phyloP scores from a whole-genome alignment of 2,329 filamentous ascomycete genomes.

The Simplicillium aogashimaense region DNA sequence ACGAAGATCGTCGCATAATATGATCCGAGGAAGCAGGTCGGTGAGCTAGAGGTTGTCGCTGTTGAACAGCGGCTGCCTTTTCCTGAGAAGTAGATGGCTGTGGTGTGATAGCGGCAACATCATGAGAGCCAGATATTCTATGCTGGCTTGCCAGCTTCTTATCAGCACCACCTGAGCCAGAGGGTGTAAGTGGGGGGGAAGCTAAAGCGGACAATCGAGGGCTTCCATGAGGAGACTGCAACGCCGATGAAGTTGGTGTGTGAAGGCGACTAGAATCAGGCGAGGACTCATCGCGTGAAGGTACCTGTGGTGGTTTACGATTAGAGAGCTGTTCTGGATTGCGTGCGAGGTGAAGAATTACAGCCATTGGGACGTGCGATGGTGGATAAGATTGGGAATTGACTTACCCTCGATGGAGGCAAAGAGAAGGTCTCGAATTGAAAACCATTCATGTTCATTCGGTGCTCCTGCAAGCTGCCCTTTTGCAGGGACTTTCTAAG shows the following conservation, averaged over 20 bases:
- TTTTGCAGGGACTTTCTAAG: constrained; percentile 63
- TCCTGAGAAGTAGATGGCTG: constrained; percentile 53
- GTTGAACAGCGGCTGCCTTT: constrained; percentile 30
- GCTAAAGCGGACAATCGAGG: constrained; percentile 64
- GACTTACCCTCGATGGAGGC: constrained; percentile 69
- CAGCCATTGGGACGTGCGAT: constrained; percentile 1
- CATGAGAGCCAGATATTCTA: constrained; percentile 24
- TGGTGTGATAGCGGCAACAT: constrained; percentile 47
- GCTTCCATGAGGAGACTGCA: constrained; percentile 56
- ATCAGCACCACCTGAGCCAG: constrained; percentile 46
- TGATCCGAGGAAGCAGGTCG: constrained; percentile 32
- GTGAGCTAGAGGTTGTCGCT: constrained; percentile 28
- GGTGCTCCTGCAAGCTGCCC: constrained; percentile 67
- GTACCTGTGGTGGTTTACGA: constrained; percentile 29
- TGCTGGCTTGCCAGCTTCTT: constrained; percentile 11
- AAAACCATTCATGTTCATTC: constrained; percentile 63
- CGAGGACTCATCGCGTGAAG: constrained; percentile 50
- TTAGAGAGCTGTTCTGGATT: neutral
- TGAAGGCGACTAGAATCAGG: constrained; percentile 52
- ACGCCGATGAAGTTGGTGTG: constrained; percentile 54
- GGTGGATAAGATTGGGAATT: constrained; percentile 8
- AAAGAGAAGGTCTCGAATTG: constrained; percentile 86
- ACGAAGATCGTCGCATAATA: constrained; percentile 29
- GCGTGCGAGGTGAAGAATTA: neutral
- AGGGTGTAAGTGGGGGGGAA: constrained; percentile 82